These are phyloP conservation scores for Peronospora farinosa DNA, from an alignment of 352 stramenopile genomes.

Conservation along the genomic window DNA sequence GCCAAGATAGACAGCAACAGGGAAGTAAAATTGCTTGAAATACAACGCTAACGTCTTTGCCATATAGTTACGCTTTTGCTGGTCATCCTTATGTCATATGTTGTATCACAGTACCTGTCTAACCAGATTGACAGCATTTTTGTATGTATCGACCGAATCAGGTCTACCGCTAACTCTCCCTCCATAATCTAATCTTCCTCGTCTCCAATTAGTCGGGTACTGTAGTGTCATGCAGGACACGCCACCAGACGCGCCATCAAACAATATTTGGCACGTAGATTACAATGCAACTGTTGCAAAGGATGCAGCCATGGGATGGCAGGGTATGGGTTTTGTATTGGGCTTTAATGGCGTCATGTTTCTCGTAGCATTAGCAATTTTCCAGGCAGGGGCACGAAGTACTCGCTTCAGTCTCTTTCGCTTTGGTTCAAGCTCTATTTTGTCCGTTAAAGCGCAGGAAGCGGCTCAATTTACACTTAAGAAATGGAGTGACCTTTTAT, in stretches of 20 bases:
- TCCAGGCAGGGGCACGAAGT: conserved; percentile 56
- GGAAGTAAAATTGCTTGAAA: conserved; percentile 4
- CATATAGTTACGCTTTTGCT: conserved; percentile 2
- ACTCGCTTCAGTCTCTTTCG: conserved; percentile 71
- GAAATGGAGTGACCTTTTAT: conserved; percentile 64
- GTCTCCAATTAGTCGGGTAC: not conserved
- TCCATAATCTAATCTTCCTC: conserved; percentile 12
- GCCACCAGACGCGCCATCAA: conserved; percentile 15
- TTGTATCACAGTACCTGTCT: not conserved
- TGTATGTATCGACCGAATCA: conserved; percentile 19
- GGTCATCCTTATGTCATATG: not conserved
- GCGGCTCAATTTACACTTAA: conserved; percentile 46
- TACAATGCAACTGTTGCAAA: conserved; percentile 73
- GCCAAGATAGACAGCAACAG: not conserved
- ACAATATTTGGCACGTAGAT: conserved; percentile 70
- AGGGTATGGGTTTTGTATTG: conserved; percentile 73
- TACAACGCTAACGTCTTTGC: not conserved
- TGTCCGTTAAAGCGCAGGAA: conserved; percentile 29
- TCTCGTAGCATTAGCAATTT: conserved; percentile 50
- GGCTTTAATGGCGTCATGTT: conserved; percentile 69
- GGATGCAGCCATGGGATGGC: conserved; percentile 72
- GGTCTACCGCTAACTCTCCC: conserved; percentile 1
- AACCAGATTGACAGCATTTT: conserved; percentile 17
- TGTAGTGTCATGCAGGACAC: not conserved
- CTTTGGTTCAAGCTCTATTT: conserved; percentile 48